Percentiles rank a stretch among this genome's conserved stretches.
Evolutionary conservation across 2,329 filamentous ascomycete genomes (phyloP).

Genomic region (Amauroascus niger): DNA sequence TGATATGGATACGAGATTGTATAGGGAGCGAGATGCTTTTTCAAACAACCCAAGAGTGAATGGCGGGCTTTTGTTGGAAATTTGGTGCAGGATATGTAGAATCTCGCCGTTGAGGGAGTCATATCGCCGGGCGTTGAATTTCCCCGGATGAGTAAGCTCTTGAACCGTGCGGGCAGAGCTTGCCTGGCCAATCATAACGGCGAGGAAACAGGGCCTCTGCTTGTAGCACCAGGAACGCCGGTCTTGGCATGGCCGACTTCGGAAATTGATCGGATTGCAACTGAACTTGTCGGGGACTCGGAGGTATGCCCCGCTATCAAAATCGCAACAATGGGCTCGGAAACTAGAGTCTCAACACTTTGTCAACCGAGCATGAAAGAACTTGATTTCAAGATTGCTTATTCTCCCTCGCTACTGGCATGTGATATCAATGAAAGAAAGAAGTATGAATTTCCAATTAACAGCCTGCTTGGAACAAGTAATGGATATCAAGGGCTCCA

Average conservation of each 20-base stretch:
- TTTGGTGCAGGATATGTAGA: too few relatives aligned
- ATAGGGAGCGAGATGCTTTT: background rate
- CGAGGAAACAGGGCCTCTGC: background rate
- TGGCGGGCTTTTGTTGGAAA: background rate
- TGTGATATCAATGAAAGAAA: background rate
- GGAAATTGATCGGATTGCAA: background rate
- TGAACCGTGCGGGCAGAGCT: background rate
- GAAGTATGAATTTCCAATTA: too few relatives aligned
- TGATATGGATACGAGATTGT: background rate
- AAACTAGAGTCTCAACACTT: too few relatives aligned
- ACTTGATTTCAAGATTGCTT: too few relatives aligned
- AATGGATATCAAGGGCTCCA: background rate
- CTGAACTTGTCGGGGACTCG: background rate
- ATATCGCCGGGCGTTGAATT: background rate
- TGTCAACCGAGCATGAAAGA: background rate
- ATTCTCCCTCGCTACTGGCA: too few relatives aligned
- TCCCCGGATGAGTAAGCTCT: background rate
- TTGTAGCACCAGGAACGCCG: background rate
- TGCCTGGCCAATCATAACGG: background rate
- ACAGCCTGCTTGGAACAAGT: too few relatives aligned
- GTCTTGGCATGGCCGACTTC: slow-evolving; percentile 1
- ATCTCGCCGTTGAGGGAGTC: background rate
- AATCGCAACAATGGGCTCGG: too few relatives aligned
- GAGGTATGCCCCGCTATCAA: too few relatives aligned
- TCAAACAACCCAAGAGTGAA: background rate